Evolutionary conservation across 805 yeast species (phyloP), one percentile per base, ranked within the genome.

Genomic region (Spathaspora arborariae): DNA sequence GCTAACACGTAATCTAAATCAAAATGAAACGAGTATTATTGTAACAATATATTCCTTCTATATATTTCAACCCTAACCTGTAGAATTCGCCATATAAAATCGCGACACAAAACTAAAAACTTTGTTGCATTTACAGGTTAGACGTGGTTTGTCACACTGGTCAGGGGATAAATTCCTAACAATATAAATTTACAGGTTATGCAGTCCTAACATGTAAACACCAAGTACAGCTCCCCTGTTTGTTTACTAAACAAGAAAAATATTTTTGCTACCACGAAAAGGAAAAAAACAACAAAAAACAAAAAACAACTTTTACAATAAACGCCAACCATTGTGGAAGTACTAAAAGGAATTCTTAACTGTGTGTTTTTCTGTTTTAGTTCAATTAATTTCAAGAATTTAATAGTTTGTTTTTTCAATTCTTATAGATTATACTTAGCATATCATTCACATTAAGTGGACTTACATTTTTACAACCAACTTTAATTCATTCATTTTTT

Each of bases 401-500:
- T n/a, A n/a, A n/a, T n/a, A n/a, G n/a, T n/a, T n/a, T n/a, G n/a
- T n/a, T n/a, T n/a, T n/a, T n/a, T n/a, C n/a, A n/a, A n/a, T n/a
- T n/a, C n/a, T n/a, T n/a, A n/a, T n/a, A n/a, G n/a, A n/a, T n/a
- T n/a, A n/a, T n/a, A n/a, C 38, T 19, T 10, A 35, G 20, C 20
- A 16, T 16, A 16, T 9, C 38, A 35, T 9, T 16, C 9, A 9
- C 38, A 6, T 22, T 20, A 8, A 8, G n/a, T 22, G 26, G n/a
- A n/a, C n/a, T n/a, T n/a, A n/a, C n/a, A n/a, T n/a, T n/a, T n/a
- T n/a, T n/a, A n/a, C n/a, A n/a, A 46, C 50, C 47, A 43, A 47
- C 50, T 44, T 42, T 11, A 26, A 27, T 47, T 47, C 50, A 47
- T 44, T 47, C 50, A 20, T 44, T 47, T 36, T 13, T 39, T 13